phyloP scores from a whole-genome alignment of 352 stramenopile species.

The Pythium rhizo-oryzae region DNA sequence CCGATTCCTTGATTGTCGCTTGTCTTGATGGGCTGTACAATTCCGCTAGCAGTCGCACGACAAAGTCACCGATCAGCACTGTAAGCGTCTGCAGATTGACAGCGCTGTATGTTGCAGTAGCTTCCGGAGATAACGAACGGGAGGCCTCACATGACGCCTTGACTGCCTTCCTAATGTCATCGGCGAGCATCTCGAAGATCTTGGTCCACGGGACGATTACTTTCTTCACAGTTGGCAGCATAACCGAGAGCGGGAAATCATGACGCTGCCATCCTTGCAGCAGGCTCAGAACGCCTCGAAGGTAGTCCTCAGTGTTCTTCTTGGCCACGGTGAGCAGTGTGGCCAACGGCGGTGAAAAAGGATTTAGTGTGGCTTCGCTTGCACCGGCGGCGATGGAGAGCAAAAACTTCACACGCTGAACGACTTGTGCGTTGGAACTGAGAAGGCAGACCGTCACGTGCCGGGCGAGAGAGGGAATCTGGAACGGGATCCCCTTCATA shows the following conservation, averaged over 20 bases:
- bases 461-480: conserved; percentile 79
- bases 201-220: conserved; percentile 76
- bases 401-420: conserved; percentile 76
- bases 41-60: conserved; percentile 48
- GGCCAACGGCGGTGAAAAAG: conserved; percentile 58
- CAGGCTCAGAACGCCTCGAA: conserved; percentile 68
- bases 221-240: conserved; percentile 71
- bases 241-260: conserved; percentile 53
- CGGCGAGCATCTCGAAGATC: conserved; percentile 62
- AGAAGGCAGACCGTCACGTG: conserved; percentile 75
- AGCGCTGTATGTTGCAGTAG: conserved; percentile 16
- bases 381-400: conserved; percentile 46
- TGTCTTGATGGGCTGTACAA: conserved; percentile 41
- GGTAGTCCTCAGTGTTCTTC: conserved; percentile 70
- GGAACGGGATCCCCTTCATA: conserved; percentile 75
- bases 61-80: conserved; percentile 72
- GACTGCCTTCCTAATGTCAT: conserved; percentile 35
- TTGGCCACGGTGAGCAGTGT: conserved; percentile 67
- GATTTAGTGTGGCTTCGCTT: conserved; percentile 46
- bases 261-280: conserved; percentile 73
- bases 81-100: conserved; percentile 67
- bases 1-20: conserved; percentile 41
- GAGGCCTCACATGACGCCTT: conserved; percentile 9
- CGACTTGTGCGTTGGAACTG: conserved; percentile 54
- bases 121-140: conserved; percentile 30